phyloP scores from a whole-genome alignment of 768 basidiomycete species.

The Suillus occidentalis region DNA sequence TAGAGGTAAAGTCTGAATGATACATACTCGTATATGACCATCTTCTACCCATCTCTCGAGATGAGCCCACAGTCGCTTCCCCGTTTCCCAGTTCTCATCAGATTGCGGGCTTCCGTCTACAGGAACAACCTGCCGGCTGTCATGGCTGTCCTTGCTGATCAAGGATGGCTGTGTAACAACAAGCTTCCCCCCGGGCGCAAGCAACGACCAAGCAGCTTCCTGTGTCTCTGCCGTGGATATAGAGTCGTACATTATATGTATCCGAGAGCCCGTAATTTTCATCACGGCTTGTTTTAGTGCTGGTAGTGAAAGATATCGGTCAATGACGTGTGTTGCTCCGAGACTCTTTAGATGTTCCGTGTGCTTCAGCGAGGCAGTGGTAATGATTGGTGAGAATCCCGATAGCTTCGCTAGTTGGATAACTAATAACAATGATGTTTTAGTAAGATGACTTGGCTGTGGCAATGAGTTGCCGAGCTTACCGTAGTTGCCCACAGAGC shows the following conservation, averaged over 20 bases:
- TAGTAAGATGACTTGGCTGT: slow-evolving; percentile 17
- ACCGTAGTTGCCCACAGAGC: slow-evolving; percentile 53
- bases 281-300: slow-evolving; percentile 35
- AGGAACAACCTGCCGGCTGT: slow-evolving; percentile 30
- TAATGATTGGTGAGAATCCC: slow-evolving; percentile 39
- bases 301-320: slow-evolving; percentile 27
- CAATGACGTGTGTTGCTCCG: slow-evolving; percentile 36
- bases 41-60: slow-evolving; percentile 30
- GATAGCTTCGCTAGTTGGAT: slow-evolving; percentile 42
- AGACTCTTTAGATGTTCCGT: slow-evolving; percentile 35
- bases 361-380: slow-evolving; percentile 36
- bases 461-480: slow-evolving; percentile 18
- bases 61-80: slow-evolving; percentile 31
- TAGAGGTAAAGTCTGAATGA: not conserved
- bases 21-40: slow-evolving; percentile 31
- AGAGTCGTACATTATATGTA: slow-evolving; percentile 39
- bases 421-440: slow-evolving; percentile 20
- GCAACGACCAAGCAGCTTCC: slow-evolving; percentile 34
- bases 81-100: slow-evolving; percentile 35
- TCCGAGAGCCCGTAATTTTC: slow-evolving; percentile 36
- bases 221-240: slow-evolving; percentile 41
- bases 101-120: slow-evolving; percentile 33
- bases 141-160: slow-evolving; percentile 26
- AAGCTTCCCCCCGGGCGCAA: slow-evolving; percentile 39
- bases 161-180: slow-evolving; percentile 34